Evolutionary conservation across 768 basidiomycete genomes (phyloP), one percentile per base, ranked within the genome.

Genomic region (Boletus subcaerulescens): DNA sequence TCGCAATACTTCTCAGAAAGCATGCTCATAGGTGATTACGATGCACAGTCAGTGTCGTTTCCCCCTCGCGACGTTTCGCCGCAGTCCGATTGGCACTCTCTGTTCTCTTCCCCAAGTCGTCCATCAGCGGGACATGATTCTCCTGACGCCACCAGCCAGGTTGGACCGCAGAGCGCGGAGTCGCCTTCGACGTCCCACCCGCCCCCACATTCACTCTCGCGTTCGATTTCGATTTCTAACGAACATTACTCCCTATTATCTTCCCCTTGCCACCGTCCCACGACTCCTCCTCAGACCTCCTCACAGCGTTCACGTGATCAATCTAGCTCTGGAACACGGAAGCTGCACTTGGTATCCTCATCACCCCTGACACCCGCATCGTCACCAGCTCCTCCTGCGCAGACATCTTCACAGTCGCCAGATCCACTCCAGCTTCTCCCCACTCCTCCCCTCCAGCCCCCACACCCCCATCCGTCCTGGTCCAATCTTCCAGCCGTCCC

Each of bases 331-430:
- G 47, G 42, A 38, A 44, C 48, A 22, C 45, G n/a, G 39, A 39
- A 43, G 10, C 17, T 5, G 3, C 39, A 33, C 8, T 38, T 15
- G 11, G 22, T 41, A 13, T 9, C 33, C 24, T 62, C 58, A 10
- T 64, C 68, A 7, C 66, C 70, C 18, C 42, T 68, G 26, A 66
- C 62, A 42, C 64, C 64, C 7, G 5, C 50, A 42, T 63, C 61
- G 1, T 67, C 62, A 42, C 53, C 60, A 4, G 40, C 24, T 49
- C 44, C 18, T 58, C 48, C 24, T 49, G 29, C 26, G 18, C 61
- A 35, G 18, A n/a, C 18, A 33, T 40, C 22, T 5, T 58, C 57
- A 18, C 60, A 15, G 24, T 71, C 66, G 0, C 62, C 66, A 18
- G 68, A 66, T 52, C 69, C 58, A 44, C 58, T 65, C 10, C 64